Base-by-base conservation (phyloP, 306 rosid genomes). In the Rosa rugosa region DNA sequence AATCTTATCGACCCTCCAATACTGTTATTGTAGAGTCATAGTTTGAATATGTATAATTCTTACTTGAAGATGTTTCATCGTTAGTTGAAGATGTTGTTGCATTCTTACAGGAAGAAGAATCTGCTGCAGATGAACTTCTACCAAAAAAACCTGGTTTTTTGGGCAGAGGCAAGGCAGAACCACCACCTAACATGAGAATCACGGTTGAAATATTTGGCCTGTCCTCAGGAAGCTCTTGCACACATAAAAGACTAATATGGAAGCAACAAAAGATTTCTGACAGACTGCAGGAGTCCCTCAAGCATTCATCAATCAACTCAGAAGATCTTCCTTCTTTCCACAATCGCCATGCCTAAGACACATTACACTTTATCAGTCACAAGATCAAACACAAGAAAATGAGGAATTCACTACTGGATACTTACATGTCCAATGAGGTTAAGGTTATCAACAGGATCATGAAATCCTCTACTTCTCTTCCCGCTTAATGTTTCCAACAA, bases 151-250 rank as follows among this genome's bases (percentile, higher is more conserved):
- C 87, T 50, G 96, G 96, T 5, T 79, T 82, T 80, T 72, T 79
- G 0, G 91, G 93, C 13, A 76, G 82, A 75, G 87, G 80, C 84
- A 86, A 72, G 64, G 75, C 69, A 72, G 62, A 77, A 11, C 82
- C 84, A 72, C 88, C 86, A 16, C 87, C 62, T 38, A 91, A 77
- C 90, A 91, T 87, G 75, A 88, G 75, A 79, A 85, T 72, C 47
- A 87, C 89, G 18, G 73, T 54, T 27, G 93, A 84, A 90, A 89
- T 89, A 22, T 69, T 81, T 23, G 96, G 96, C 64, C 95, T 79
- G 63, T 88, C 88, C 47, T 86, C 87, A 3, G 89, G 87, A 60
- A 71, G 84, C 38, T 82, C 81, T 77, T 88, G 91, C n/a, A 85
- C 83, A 12, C 93, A 91, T 13, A 91, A 66, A 75, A 91, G 90